phyloP scores from a whole-genome alignment of 768 basidiomycete species.

The Rhodotorula paludigena region DNA sequence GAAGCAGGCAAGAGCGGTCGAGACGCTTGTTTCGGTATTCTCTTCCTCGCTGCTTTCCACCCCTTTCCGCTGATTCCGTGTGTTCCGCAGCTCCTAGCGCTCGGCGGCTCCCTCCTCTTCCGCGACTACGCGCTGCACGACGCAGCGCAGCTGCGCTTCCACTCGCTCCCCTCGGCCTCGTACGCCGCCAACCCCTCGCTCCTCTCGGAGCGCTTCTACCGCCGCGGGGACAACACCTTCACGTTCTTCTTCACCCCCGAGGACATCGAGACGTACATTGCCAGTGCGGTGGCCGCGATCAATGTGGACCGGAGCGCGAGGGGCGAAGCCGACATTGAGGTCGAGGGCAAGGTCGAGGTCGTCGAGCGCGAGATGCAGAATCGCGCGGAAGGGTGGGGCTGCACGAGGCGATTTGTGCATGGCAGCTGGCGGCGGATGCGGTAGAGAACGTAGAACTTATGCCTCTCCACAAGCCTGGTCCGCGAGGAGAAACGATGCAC shows the following conservation, averaged over 20 bases:
- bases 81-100: constrained; percentile 22
- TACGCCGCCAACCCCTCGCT: constrained; percentile 33
- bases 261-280: constrained; percentile 16
- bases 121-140: constrained; percentile 39
- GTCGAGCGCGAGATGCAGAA: constrained; percentile 30
- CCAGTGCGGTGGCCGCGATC: neutral
- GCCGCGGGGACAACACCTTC: constrained; percentile 35
- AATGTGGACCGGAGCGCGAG: neutral
- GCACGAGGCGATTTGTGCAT: constrained; percentile 29
- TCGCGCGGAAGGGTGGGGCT: constrained; percentile 23
- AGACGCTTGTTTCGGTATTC: constrained; percentile 13
- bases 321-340: neutral
- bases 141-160: constrained; percentile 34
- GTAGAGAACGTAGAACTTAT: neutral
- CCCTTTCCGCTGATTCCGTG: neutral
- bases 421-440: constrained; percentile 30
- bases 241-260: constrained; percentile 29
- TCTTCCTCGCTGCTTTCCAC: neutral
- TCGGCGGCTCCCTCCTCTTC: constrained; percentile 29
- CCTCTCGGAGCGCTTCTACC: constrained; percentile 26
- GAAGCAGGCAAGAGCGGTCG: constrained; percentile 8
- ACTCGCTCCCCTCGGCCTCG: constrained; percentile 26
- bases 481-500: too few species aligned
- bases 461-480: neutral
- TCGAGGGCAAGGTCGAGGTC: constrained; percentile 19